Conservation (phyloP, 441 rosid genomes). For the Corymbia calophylla region DNA sequence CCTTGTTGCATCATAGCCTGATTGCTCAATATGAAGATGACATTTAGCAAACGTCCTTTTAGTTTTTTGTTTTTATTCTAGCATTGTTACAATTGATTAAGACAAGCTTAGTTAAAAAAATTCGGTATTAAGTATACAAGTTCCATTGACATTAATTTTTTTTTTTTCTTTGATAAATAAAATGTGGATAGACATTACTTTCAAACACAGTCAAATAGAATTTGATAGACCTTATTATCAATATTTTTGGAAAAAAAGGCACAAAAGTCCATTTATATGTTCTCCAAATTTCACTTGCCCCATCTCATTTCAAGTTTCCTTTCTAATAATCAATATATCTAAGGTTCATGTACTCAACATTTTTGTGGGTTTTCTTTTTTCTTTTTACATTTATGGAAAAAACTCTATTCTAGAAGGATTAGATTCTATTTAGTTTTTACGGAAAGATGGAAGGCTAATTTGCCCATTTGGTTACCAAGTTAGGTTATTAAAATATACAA, state of each 20-base stretch:
- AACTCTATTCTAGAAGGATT: neutral
- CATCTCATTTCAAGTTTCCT: neutral
- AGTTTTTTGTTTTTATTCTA: neutral
- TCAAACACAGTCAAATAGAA: neutral
- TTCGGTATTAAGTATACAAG: neutral
- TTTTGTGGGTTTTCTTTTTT: neutral
- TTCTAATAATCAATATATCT: neutral
- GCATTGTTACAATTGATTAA: neutral
- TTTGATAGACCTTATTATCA: neutral
- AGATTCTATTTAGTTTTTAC: neutral
- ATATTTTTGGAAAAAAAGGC: neutral
- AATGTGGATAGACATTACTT: neutral
- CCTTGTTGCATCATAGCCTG: neutral
- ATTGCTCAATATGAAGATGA: neutral
- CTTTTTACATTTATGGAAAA: neutral
- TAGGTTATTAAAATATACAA: neutral
- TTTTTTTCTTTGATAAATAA: neutral
- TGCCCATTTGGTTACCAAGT: neutral
- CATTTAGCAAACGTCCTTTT: neutral
- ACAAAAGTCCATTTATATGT: neutral
- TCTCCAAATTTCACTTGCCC: neutral
- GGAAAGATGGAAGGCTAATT: neutral
- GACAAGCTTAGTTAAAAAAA: neutral
- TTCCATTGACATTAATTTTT: neutral
- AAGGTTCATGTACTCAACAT: neutral